Percentiles rank a stretch among this genome's conserved stretches.
These are phyloP conservation scores for Calonectria crousiana DNA, from an alignment of 2,329 filamentous ascomycete genomes.

Conservation along the genomic window DNA sequence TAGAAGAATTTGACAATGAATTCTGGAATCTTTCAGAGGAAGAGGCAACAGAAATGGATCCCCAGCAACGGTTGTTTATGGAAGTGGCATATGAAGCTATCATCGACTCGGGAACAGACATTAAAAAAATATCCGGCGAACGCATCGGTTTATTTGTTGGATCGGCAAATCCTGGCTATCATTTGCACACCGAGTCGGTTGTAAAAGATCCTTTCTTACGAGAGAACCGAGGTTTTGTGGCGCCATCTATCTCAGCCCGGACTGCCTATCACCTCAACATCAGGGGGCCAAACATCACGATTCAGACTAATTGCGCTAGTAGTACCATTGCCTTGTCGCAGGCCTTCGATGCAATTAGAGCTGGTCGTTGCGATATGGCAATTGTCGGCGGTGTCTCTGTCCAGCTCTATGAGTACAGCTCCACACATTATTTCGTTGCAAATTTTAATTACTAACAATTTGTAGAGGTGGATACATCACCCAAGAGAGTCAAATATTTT, in stretches of 20 bases:
- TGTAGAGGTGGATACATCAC: background rate
- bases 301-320: background rate
- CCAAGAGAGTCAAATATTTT: background rate
- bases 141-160: background rate
- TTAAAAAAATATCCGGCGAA: background rate
- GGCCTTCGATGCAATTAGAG: background rate
- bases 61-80: background rate
- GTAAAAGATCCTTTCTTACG: background rate
- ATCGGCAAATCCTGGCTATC: background rate
- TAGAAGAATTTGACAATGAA: background rate
- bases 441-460: background rate
- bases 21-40: background rate
- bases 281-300: background rate
- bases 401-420: background rate
- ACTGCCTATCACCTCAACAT: background rate
- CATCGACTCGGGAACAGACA: background rate
- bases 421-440: no score
- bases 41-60: background rate
- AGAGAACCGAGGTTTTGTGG: background rate
- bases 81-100: background rate
- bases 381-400: background rate
- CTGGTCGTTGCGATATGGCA: background rate
- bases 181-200: background rate
- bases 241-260: background rate
- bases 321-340: background rate